These are phyloP conservation scores for Pyrus hybrid DNA, from an alignment of 331 rosid genomes.

Conservation along the genomic window DNA sequence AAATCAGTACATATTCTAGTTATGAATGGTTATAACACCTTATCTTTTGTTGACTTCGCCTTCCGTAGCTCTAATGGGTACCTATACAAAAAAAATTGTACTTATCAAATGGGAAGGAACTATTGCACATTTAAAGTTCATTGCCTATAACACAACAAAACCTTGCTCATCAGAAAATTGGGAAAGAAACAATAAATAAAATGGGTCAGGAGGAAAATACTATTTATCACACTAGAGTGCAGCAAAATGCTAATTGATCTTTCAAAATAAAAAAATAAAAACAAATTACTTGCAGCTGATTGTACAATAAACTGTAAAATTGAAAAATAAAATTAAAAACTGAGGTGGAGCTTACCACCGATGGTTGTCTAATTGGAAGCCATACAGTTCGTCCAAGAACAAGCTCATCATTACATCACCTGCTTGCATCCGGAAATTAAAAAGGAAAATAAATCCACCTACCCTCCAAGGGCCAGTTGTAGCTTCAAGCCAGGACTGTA, in stretches of 20 bases:
- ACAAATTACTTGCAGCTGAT: neutral
- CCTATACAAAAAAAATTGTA: slow-evolving; percentile 38
- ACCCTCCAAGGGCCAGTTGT: neutral
- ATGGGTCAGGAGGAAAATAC: neutral
- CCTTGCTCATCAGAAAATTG: neutral
- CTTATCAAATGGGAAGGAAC: neutral
- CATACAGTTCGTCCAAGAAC: slow-evolving; percentile 90
- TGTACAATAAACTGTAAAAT: neutral
- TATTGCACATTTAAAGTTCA: neutral
- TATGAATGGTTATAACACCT: slow-evolving; percentile 33
- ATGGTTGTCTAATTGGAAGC: slow-evolving; percentile 76
- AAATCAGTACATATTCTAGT: neutral
- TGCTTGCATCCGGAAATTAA: slow-evolving; percentile 24
- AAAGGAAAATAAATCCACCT: slow-evolving; percentile 2
- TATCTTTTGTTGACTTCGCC: slow-evolving; percentile 77
- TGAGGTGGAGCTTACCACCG: slow-evolving; percentile 57
- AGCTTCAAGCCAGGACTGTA: neutral
- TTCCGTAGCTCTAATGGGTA: slow-evolving; percentile 93
- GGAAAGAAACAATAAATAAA: neutral
- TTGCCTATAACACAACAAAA: neutral
- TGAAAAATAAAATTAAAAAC: neutral
- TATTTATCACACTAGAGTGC: neutral
- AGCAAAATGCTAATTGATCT: neutral
- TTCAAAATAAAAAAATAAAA: neutral
- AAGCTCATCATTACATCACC: slow-evolving; percentile 94